phyloP scores from a whole-genome alignment of 2,329 filamentous ascomycete species.

The Diaporthe sp. region DNA sequence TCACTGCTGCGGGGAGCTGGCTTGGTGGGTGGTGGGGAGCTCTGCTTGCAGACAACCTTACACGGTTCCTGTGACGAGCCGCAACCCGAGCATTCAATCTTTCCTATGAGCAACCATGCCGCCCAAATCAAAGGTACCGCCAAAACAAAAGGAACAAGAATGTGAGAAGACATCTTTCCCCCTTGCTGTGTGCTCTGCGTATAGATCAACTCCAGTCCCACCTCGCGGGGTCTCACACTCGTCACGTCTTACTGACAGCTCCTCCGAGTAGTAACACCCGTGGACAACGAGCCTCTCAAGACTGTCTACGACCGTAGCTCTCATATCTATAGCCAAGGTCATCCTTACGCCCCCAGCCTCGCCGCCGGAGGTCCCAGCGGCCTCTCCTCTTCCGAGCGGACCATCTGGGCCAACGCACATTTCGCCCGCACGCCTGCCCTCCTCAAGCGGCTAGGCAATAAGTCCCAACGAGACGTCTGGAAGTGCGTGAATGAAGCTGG shows the following conservation, averaged over 20 bases:
- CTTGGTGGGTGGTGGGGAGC: slow-evolving; percentile 26
- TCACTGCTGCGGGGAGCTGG: slow-evolving; percentile 12
- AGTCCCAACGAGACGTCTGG: slow-evolving; percentile 71
- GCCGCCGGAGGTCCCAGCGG: slow-evolving; percentile 60
- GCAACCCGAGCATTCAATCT: background rate
- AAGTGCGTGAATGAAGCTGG: slow-evolving; percentile 67
- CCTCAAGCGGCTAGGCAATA: slow-evolving; percentile 53
- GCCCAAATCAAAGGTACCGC: slow-evolving; percentile 42
- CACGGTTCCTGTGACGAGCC: slow-evolving; percentile 13
- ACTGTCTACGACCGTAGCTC: slow-evolving; percentile 65
- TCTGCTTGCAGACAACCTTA: slow-evolving; percentile 28
- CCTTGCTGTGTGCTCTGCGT: background rate
- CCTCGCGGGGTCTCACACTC: background rate
- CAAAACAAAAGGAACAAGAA: slow-evolving; percentile 42
- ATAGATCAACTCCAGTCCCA: background rate
- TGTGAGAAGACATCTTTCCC: slow-evolving; percentile 25
- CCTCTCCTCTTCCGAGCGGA: slow-evolving; percentile 63
- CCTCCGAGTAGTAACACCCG: slow-evolving; percentile 45
- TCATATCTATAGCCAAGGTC: slow-evolving; percentile 64
- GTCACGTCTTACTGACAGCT: slow-evolving; percentile 5
- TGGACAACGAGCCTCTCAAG: slow-evolving; percentile 53
- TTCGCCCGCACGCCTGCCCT: slow-evolving; percentile 59
- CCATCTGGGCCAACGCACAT: slow-evolving; percentile 62
- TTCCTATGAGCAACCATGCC: slow-evolving; percentile 41
- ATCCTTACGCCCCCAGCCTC: slow-evolving; percentile 62